These are phyloP conservation scores for Blastobotrys serpentis DNA, from an alignment of 1,139 yeast genomes.

Conservation along the genomic window DNA sequence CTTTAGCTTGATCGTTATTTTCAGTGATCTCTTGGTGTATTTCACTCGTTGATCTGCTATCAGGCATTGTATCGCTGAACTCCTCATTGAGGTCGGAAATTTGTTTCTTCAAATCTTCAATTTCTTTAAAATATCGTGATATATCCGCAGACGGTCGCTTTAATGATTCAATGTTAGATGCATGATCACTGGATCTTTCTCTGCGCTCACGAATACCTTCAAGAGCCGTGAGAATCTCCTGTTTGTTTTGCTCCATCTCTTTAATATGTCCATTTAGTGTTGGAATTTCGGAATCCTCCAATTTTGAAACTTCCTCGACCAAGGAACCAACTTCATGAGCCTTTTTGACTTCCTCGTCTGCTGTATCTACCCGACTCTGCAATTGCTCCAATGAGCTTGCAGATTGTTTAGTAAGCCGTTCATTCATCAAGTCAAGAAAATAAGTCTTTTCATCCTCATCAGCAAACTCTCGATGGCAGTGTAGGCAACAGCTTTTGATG, in stretches of 20 bases:
- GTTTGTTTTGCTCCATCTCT: slow-evolving; percentile 29
- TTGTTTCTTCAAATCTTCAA: slow-evolving; percentile 23
- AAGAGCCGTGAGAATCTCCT: slow-evolving; percentile 12
- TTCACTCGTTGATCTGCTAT: slow-evolving; percentile 46
- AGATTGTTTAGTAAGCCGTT: slow-evolving; percentile 14
- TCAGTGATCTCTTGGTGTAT: slow-evolving; percentile 51
- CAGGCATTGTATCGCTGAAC: slow-evolving; percentile 39
- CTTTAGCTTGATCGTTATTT: slow-evolving; percentile 47
- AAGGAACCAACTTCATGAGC: slow-evolving; percentile 1
- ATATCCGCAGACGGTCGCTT: slow-evolving; percentile 38
- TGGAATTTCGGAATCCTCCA: slow-evolving; percentile 19
- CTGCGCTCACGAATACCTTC: slow-evolving; percentile 16
- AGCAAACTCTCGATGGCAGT: slow-evolving; percentile 14
- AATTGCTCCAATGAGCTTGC: slow-evolving; percentile 25
- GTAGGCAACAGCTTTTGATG: slow-evolving; percentile 5
- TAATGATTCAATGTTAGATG: slow-evolving; percentile 37
- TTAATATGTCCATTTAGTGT: slow-evolving; percentile 28
- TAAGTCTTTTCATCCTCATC: slow-evolving; percentile 34
- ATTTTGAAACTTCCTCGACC: slow-evolving; percentile 22
- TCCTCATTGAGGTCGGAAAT: slow-evolving; percentile 38
- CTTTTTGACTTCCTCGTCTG: slow-evolving; percentile 27
- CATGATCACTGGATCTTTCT: slow-evolving; percentile 19
- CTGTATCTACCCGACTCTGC: slow-evolving; percentile 21
- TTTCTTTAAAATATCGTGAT: slow-evolving; percentile 27
- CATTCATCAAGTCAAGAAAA: slow-evolving; percentile 39